Conservation (phyloP, 1,284 basidiomycete species). For the Cerrena zonata region DNA sequence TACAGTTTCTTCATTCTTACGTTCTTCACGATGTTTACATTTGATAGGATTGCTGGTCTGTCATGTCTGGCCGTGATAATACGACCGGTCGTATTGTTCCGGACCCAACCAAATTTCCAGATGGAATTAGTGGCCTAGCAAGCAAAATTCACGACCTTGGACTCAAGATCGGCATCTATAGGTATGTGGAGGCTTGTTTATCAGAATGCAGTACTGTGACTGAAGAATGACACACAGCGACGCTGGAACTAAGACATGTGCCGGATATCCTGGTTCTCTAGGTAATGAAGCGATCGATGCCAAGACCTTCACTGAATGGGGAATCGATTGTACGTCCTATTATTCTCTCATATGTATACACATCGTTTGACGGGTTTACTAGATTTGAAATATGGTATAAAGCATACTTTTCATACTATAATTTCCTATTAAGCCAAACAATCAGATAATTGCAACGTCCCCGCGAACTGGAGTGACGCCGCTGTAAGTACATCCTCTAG, state of each 20-base stretch:
- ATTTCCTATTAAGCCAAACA: neutral
- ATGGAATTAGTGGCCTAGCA: slow-evolving; percentile 43
- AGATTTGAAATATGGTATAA: slow-evolving; percentile 55
- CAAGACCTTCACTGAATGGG: slow-evolving; percentile 47
- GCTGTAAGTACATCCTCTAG: slow-evolving; percentile 27
- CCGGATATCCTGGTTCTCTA: slow-evolving; percentile 48
- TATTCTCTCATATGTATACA: neutral
- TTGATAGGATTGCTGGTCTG: slow-evolving; percentile 48
- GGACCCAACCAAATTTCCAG: slow-evolving; percentile 48
- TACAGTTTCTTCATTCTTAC: too few relatives aligned
- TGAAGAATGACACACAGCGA: slow-evolving; percentile 33
- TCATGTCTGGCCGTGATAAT: slow-evolving; percentile 34
- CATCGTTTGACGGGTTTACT: slow-evolving; percentile 7
- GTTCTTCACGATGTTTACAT: neutral
- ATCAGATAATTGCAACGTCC: slow-evolving; percentile 52
- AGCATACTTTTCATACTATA: too few relatives aligned
- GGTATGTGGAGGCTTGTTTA: too few relatives aligned
- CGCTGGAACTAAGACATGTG: slow-evolving; percentile 48
- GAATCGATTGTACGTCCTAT: slow-evolving; percentile 40
- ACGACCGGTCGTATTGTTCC: slow-evolving; percentile 41
- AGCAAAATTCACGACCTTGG: slow-evolving; percentile 43
- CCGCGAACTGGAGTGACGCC: slow-evolving; percentile 45
- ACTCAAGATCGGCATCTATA: slow-evolving; percentile 50
- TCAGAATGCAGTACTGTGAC: too few relatives aligned
- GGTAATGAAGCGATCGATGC: slow-evolving; percentile 46